Base-by-base conservation (phyloP, 257 asterid species). In the Linaria vulgaris region DNA sequence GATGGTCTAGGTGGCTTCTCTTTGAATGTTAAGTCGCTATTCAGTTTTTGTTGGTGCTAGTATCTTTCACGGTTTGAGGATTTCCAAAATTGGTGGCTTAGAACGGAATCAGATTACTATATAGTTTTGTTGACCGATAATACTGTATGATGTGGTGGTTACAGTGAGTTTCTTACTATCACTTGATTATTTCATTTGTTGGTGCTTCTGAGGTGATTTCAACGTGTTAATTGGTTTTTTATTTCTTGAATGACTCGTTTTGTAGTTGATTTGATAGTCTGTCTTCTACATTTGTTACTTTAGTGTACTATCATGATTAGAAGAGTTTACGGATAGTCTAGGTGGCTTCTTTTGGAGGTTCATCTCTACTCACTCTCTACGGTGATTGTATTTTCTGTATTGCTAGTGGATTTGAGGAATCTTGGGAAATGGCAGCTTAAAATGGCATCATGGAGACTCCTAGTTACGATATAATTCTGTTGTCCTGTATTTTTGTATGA, bases 1-100 rank as follows among this genome's bases (percentile, higher is more conserved):
- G n/a, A 3, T 23, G 12, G 21, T 43, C 30, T 41, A 51, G n/a
- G 6, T 19, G 49, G 17, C 7, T 23, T n/a, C 15, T 41, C n/a
- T 39, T 30, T 23, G 37, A 12, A 22, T 22, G 38, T 67, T 12
- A 19, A n/a, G n/a, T n/a, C n/a, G n/a, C n/a, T n/a, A n/a, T n/a
- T n/a, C n/a, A n/a, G n/a, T n/a, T n/a, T 17, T 19, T 61, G 45
- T n/a, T 67, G 47, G 30, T 60, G 47, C 14, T 27, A 24, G 22
- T 14, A 22, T 11, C 37, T 9, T 64, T 53, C 49, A 20, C 21
- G 43, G 19, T 70, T 38, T 20, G 23, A 27, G 25, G 15, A 14
- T 30, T 12, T 22, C 59, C 21, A 8, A 15, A 34, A 19, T 7
- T 47, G 21, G 20, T 47, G 4, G 20, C 21, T 47, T n/a, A 0